Evolutionary conservation across 805 yeast genomes (phyloP).

Genomic region (Ascoidea rubescens): DNA sequence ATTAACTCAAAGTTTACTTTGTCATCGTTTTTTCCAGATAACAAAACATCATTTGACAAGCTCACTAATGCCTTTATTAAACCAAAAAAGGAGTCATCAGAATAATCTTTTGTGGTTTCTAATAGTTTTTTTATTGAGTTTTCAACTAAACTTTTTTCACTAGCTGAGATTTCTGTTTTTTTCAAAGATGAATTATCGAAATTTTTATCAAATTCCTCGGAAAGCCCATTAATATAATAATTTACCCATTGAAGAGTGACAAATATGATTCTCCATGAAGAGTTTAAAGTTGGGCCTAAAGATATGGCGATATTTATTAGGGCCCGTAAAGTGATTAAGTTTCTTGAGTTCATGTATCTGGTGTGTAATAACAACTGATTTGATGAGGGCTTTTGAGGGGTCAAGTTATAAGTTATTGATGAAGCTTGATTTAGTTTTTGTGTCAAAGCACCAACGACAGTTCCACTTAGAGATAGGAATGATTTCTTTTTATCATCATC

Average conservation of each 20-base stretch:
- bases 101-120: conserved; percentile 47
- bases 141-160: conserved; percentile 39
- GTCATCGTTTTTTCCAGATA: conserved; percentile 6
- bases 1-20: conserved; percentile 1
- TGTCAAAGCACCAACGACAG: conserved; percentile 30
- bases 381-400: conserved; percentile 3
- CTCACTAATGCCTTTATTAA: conserved; percentile 33
- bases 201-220: conserved; percentile 22
- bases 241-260: conserved; percentile 70
- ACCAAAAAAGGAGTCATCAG: conserved; percentile 32
- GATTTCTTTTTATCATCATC: conserved; percentile 12
- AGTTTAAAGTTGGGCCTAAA: conserved; percentile 57
- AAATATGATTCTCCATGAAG: conserved; percentile 51
- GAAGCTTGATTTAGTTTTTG: background rate
- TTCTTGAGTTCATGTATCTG: conserved; percentile 46
- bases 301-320: conserved; percentile 65
- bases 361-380: conserved; percentile 17
- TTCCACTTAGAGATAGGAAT: conserved; percentile 31
- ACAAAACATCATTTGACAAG: conserved; percentile 21
- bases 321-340: conserved; percentile 66
- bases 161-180: conserved; percentile 15
- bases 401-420: background rate
- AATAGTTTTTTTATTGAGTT: conserved; percentile 42
- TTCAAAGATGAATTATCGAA: conserved; percentile 11
- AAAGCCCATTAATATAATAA: conserved; percentile 52